phyloP scores from a whole-genome alignment of 345 rosid species.

The Gossypium herbaceum region DNA sequence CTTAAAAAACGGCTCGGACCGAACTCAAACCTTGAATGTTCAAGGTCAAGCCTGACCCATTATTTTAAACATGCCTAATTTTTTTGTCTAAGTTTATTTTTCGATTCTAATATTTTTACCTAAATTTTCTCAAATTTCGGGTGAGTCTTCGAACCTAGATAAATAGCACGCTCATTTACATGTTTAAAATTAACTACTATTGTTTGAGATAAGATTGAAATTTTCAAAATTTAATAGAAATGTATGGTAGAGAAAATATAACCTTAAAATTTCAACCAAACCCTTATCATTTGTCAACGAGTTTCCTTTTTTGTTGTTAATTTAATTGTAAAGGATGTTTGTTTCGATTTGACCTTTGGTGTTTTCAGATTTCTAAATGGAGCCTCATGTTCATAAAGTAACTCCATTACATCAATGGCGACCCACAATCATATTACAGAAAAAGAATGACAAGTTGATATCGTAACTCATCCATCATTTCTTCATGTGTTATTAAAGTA shows the following conservation, averaged over 20 bases:
- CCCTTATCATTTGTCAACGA: not conserved
- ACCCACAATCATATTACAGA: slow-evolving; percentile 8
- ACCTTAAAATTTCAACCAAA: slow-evolving; percentile 16
- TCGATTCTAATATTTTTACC: too few species aligned
- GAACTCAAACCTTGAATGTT: too few species aligned
- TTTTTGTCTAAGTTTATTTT: too few species aligned
- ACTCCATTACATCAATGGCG: too few species aligned
- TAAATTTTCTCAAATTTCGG: fast-evolving
- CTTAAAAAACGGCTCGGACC: too few species aligned
- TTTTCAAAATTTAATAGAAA: too few species aligned
- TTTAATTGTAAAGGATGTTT: not conserved
- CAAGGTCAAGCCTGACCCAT: too few species aligned
- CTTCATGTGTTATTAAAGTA: not conserved
- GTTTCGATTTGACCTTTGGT: not conserved
- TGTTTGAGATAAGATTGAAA: too few species aligned
- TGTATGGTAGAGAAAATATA: too few species aligned
- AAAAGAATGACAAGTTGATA: not conserved
- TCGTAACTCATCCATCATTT: not conserved
- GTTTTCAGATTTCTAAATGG: not conserved
- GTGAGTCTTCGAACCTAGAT: fast-evolving
- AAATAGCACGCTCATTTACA: fast-evolving
- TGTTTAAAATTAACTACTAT: too few species aligned
- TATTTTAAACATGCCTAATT: too few species aligned
- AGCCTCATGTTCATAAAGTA: too few species aligned
- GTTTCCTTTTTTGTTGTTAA: not conserved